Evolutionary conservation across 805 yeast species (phyloP).

Genomic region (Metschnikowia chrysomelidarum): DNA sequence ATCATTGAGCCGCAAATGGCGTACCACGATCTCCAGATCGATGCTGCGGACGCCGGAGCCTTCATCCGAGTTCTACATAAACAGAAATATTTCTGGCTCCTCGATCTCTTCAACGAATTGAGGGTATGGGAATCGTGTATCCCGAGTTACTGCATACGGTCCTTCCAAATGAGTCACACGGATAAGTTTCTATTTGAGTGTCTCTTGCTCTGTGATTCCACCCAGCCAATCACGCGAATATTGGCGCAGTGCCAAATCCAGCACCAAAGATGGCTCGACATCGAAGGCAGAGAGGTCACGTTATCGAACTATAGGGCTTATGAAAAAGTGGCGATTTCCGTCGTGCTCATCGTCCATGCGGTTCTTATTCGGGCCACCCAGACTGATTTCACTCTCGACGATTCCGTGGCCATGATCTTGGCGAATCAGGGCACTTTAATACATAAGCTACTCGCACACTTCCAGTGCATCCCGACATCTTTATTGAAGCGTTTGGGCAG

Average conservation of each 20-base stretch:
- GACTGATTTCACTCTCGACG: constrained; percentile 12
- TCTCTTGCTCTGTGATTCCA: constrained; percentile 28
- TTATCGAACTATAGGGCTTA: constrained; percentile 18
- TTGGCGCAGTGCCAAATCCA: constrained; percentile 21
- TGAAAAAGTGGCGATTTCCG: constrained; percentile 31
- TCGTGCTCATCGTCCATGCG: constrained; percentile 28
- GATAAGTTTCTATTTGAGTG: constrained; percentile 27
- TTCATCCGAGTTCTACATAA: constrained; percentile 28
- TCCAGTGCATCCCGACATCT: constrained; percentile 14
- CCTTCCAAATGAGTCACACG: constrained; percentile 12
- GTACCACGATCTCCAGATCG: constrained; percentile 8
- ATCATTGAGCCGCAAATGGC: too few species aligned
- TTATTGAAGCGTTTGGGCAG: constrained; percentile 11
- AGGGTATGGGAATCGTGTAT: constrained; percentile 36
- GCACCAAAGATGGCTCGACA: constrained; percentile 22
- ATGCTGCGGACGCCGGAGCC: constrained; percentile 18
- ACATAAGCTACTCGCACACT: constrained; percentile 26
- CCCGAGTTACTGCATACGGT: constrained; percentile 32
- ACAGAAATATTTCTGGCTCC: constrained; percentile 38
- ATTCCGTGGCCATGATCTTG: constrained; percentile 17
- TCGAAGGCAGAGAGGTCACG: constrained; percentile 14
- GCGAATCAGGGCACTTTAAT: constrained; percentile 34
- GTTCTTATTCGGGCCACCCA: constrained; percentile 17
- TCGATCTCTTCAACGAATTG: constrained; percentile 41
- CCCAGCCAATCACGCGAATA: constrained; percentile 10